Conservation (phyloP, 352 stramenopile species). For the Globisporangium barbulae region DNA sequence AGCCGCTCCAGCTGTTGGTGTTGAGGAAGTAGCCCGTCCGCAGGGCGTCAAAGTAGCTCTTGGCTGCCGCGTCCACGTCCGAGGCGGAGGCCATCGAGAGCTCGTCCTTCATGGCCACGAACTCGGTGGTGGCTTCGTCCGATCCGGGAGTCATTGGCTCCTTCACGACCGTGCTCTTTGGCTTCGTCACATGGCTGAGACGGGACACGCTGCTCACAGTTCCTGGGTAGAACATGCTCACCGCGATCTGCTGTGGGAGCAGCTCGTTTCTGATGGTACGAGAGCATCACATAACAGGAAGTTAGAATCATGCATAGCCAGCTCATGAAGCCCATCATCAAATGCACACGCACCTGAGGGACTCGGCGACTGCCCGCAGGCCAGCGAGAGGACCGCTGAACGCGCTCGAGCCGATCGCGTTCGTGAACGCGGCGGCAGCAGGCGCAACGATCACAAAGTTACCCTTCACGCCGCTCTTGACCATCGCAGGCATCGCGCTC, state of each 20-base stretch:
- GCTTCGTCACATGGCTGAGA: background rate
- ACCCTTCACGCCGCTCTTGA: constrained; percentile 36
- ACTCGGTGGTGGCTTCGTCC: constrained; percentile 3
- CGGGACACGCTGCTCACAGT: background rate
- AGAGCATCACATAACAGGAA: background rate
- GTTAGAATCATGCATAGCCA: too few species aligned
- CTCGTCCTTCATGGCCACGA: constrained; percentile 6
- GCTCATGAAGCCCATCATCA: background rate
- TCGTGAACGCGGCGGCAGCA: constrained; percentile 42
- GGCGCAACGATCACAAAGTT: constrained; percentile 54
- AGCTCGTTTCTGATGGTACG: constrained; percentile 11
- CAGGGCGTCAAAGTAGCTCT: constrained; percentile 12
- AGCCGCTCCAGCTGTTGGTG: constrained; percentile 15
- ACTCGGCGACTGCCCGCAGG: constrained; percentile 88
- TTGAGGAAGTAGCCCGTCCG: constrained; percentile 7
- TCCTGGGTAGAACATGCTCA: constrained; percentile 18
- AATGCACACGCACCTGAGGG: constrained; percentile 31
- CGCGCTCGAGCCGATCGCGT: constrained; percentile 83
- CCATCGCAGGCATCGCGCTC: constrained; percentile 51
- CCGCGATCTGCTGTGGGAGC: constrained; percentile 1
- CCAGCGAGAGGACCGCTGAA: constrained; percentile 91
- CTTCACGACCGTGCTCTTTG: background rate
- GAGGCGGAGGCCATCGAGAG: background rate
- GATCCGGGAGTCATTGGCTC: background rate
- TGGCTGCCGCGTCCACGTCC: constrained; percentile 1